phyloP scores from a whole-genome alignment of 1,284 basidiomycete species.

The Caloboletus inedulis region DNA sequence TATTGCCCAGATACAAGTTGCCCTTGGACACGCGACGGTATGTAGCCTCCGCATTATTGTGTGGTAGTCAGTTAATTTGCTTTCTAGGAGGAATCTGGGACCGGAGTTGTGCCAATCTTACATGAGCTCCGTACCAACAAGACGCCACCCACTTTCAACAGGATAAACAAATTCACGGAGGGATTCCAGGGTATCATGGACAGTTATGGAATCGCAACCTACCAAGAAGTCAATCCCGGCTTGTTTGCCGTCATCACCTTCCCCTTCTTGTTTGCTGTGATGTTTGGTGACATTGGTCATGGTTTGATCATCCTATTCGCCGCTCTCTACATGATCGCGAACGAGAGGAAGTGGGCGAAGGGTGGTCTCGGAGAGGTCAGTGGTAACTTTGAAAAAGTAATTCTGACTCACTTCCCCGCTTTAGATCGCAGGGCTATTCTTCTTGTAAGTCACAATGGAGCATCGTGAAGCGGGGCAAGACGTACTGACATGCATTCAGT shows the following conservation, averaged over 20 bases:
- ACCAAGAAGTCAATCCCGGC: conserved; percentile 98
- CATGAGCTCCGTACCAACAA: conserved; percentile 89
- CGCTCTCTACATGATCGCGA: conserved; percentile 82
- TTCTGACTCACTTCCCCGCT: conserved; percentile 15
- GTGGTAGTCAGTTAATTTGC: background rate
- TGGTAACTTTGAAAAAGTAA: conserved; percentile 10
- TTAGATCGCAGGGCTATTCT: conserved; percentile 87
- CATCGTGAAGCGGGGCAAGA: conserved; percentile 7
- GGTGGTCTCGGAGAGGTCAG: conserved; percentile 75
- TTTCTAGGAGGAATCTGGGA: conserved; percentile 85
- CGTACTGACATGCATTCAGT: conserved; percentile 40
- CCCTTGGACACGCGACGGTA: conserved; percentile 89
- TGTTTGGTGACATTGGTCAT: conserved; percentile 99
- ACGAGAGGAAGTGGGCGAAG: conserved; percentile 80
- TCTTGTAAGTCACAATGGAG: conserved; percentile 64
- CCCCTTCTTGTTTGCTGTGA: conserved; percentile 98
- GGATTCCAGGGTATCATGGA: conserved; percentile 99
- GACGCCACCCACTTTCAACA: conserved; percentile 93
- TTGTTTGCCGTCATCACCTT: conserved; percentile 93
- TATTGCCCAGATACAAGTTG: conserved; percentile 83
- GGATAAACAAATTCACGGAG: conserved; percentile 96
- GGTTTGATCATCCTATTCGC: conserved; percentile 80
- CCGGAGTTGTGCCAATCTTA: conserved; percentile 87
- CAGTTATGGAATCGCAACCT: conserved; percentile 91
- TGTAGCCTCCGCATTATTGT: conserved; percentile 24